Percentiles rank a stretch among this genome's conserved stretches.
Evolutionary conservation across 306 rosid species (phyloP).

Genomic region (Betula pendula): DNA sequence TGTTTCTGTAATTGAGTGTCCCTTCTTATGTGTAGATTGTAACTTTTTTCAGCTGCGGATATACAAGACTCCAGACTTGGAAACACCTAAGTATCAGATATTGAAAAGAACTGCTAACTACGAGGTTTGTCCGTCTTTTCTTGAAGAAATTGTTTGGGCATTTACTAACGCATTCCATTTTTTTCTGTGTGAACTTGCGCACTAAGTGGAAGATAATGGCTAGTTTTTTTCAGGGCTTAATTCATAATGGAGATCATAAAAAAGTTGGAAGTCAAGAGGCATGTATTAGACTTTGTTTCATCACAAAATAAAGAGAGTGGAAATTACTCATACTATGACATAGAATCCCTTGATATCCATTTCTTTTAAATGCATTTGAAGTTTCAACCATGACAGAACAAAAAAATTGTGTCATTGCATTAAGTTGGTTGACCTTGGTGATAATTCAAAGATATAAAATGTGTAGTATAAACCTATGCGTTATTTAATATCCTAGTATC

Average conservation of each 20-base stretch:
- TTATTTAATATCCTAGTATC: neutral
- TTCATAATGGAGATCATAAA: no score
- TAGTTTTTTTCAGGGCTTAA: no score
- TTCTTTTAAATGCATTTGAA: neutral
- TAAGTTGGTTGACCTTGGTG: neutral
- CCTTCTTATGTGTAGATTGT: conserved; percentile 8
- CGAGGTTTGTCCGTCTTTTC: conserved; percentile 54
- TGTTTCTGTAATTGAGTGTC: neutral
- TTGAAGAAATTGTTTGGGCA: neutral
- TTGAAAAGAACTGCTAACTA: conserved; percentile 68
- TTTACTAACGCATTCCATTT: no score
- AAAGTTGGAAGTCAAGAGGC: no score
- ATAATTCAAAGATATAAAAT: neutral
- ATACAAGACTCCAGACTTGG: conserved; percentile 87
- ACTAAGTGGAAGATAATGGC: no score
- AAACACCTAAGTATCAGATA: conserved; percentile 76
- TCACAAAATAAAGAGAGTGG: neutral
- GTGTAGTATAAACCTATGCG: neutral
- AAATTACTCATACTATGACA: neutral
- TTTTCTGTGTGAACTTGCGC: no score
- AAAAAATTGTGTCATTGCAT: neutral
- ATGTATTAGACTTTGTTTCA: neutral
- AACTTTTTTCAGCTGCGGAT: conserved; percentile 60
- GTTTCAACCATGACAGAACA: neutral
- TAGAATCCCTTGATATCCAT: neutral